Conservation (phyloP, 768 basidiomycete genomes). For the Amanita phalloides region DNA sequence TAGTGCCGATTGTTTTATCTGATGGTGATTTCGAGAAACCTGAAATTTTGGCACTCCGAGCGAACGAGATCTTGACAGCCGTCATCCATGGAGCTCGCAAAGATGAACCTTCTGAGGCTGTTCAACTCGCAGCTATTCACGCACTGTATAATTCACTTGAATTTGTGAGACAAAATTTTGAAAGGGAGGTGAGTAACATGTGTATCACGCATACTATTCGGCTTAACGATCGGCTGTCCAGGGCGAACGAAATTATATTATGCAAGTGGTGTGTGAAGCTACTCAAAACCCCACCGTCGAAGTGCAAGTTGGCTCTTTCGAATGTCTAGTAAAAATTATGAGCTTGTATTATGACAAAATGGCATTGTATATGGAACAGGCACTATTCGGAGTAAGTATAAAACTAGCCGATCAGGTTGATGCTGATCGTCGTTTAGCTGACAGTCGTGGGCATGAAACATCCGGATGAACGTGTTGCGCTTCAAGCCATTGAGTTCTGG, state of each 20-base stretch:
- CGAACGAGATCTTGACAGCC: conserved; percentile 96
- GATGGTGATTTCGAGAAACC: conserved; percentile 59
- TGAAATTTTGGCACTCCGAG: conserved; percentile 76
- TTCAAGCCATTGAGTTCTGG: conserved; percentile 99
- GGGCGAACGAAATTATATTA: conserved; percentile 99
- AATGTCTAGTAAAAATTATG: conserved; percentile 95
- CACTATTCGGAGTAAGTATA: conserved; percentile 81
- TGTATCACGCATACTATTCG: background rate
- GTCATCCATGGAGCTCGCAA: conserved; percentile 97
- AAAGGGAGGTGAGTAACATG: conserved; percentile 68
- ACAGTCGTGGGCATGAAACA: conserved; percentile 98
- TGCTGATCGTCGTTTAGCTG: conserved; percentile 38
- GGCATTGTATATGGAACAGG: conserved; percentile 99
- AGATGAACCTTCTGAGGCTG: conserved; percentile 85
- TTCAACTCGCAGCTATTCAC: conserved; percentile 87
- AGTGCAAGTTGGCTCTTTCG: conserved; percentile 95
- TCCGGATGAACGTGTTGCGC: conserved; percentile 77
- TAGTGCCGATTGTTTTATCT: conserved; percentile 9
- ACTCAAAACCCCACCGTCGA: conserved; percentile 73
- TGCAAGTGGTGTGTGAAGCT: conserved; percentile 99
- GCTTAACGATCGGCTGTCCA: conserved; percentile 18
- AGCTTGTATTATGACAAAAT: conserved; percentile 98
- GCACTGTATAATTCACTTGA: conserved; percentile 93
- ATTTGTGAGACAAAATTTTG: conserved; percentile 96
- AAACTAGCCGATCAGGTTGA: conserved; percentile 7